Percentiles rank a stretch among this genome's conserved stretches.
Conservation (phyloP, 208 protist species). For the Angomonas ambiguus region DNA sequence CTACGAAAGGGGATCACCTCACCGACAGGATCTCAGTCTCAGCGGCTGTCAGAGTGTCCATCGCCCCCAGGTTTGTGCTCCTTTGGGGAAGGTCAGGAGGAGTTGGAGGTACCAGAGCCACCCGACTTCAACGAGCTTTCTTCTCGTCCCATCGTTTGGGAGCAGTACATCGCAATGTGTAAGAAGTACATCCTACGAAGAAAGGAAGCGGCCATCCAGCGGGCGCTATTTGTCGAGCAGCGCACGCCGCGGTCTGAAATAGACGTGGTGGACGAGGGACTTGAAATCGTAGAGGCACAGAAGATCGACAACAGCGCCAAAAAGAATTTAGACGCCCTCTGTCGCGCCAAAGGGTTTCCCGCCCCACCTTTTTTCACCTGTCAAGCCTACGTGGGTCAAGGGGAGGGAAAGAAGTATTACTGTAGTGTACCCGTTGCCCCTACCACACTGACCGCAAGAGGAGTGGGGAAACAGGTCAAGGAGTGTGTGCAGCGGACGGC, state of each 20-base stretch:
- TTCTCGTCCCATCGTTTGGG: neutral
- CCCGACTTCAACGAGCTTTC: neutral
- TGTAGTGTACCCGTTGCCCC: conserved; percentile 40
- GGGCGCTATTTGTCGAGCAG: conserved; percentile 6
- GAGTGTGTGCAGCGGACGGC: conserved; percentile 52
- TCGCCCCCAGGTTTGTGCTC: conserved; percentile 58
- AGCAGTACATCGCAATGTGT: conserved; percentile 8
- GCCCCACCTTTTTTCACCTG: conserved; percentile 37
- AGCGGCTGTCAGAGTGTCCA: conserved; percentile 25
- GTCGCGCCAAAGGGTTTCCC: conserved; percentile 38
- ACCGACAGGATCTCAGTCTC: conserved; percentile 24
- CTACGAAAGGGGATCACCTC: conserved; percentile 21
- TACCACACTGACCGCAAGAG: conserved; percentile 68
- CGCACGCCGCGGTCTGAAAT: conserved; percentile 13
- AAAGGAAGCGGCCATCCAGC: neutral
- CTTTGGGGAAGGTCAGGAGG: conserved; percentile 16
- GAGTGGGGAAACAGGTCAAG: conserved; percentile 18
- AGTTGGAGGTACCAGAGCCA: conserved; percentile 14
- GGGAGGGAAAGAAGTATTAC: conserved; percentile 34
- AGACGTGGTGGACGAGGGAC: conserved; percentile 10
- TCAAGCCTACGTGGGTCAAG: conserved; percentile 23
- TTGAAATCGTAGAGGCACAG: conserved; percentile 15
- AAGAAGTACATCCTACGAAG: conserved; percentile 6
- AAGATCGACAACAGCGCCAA: conserved; percentile 22
- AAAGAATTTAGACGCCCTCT: conserved; percentile 26